These are phyloP conservation scores for Cerrena zonata DNA, from an alignment of 1,284 basidiomycete genomes.

Conservation along the genomic window DNA sequence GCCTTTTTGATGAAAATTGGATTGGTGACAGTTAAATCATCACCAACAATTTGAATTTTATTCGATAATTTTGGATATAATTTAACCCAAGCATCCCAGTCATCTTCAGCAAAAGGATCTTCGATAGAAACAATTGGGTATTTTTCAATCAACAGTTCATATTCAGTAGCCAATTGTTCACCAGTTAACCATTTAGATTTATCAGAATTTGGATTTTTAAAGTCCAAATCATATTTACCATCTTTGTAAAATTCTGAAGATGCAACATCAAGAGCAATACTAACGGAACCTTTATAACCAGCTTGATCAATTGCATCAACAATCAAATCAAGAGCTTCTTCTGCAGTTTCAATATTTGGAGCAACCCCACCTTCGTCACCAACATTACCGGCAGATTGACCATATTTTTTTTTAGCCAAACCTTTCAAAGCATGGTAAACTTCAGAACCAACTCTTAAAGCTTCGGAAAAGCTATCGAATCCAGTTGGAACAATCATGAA, in stretches of 20 bases:
- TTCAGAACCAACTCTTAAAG: conserved; percentile 98
- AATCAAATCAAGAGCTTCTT: conserved; percentile 95
- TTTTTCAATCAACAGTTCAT: conserved; percentile 80
- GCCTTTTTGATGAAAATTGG: conserved; percentile 96
- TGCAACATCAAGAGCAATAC: conserved; percentile 98
- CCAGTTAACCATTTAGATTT: conserved; percentile 93
- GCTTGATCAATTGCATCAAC: conserved; percentile 95
- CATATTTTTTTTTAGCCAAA: conserved; percentile 98
- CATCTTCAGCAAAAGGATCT: conserved; percentile 99
- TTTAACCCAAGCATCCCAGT: conserved; percentile 97
- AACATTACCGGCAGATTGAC: conserved; percentile 87
- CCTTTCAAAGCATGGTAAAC: conserved; percentile 98
- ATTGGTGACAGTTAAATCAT: conserved; percentile 99
- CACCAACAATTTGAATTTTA: conserved; percentile 89
- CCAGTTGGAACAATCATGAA: conserved; percentile 99
- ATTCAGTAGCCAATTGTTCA: conserved; percentile 88
- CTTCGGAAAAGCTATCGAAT: conserved; percentile 87
- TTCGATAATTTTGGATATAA: conserved; percentile 69
- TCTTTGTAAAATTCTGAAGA: conserved; percentile 99
- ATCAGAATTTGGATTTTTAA: conserved; percentile 99
- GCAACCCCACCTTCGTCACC: conserved; percentile 99
- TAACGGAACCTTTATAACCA: conserved; percentile 96
- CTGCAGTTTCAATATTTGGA: conserved; percentile 93
- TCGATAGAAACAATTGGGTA: conserved; percentile 97
- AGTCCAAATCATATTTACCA: conserved; percentile 98